A percentile compares a stretch with the other conserved stretches of the same genome.
These are phyloP conservation scores for Cryptococcus neoformans DNA, from an alignment of 1,284 basidiomycete species.

Conservation along the genomic window DNA sequence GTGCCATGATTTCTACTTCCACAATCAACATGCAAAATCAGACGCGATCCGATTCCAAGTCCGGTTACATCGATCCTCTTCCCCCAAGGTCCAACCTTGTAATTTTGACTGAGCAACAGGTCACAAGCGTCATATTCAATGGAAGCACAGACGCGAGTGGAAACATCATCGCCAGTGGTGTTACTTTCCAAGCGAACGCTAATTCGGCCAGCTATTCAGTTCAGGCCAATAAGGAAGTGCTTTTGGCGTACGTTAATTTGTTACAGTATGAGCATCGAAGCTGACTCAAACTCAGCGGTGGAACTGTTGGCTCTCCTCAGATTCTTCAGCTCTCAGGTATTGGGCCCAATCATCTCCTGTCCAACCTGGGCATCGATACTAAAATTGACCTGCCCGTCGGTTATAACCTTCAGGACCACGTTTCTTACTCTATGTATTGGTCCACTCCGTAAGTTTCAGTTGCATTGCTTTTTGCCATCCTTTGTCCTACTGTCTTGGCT, in stretches of 20 bases:
- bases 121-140: constrained; percentile 65
- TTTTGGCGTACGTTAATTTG: constrained; percentile 39
- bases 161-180: constrained; percentile 57
- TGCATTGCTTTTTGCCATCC: not conserved
- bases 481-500: too few species aligned
- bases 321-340: constrained; percentile 69
- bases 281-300: constrained; percentile 46
- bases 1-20: constrained; percentile 56
- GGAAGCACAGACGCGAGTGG: constrained; percentile 48
- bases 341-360: constrained; percentile 60
- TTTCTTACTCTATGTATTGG: constrained; percentile 49
- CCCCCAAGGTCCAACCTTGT: constrained; percentile 61
- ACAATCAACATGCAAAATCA: constrained; percentile 63
- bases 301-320: constrained; percentile 63
- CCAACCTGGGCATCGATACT: constrained; percentile 54
- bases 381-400: constrained; percentile 65
- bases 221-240: constrained; percentile 55
- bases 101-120: constrained; percentile 58
- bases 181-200: constrained; percentile 55
- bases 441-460: constrained; percentile 25
- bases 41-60: constrained; percentile 64
- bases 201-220: constrained; percentile 50
- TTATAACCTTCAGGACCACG: constrained; percentile 69
- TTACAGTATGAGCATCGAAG: not conserved
- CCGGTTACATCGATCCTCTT: constrained; percentile 65